These are phyloP conservation scores for Aegilops sharonensis DNA, from an alignment of 176 grass and related monocot genomes.

Conservation along the genomic window DNA sequence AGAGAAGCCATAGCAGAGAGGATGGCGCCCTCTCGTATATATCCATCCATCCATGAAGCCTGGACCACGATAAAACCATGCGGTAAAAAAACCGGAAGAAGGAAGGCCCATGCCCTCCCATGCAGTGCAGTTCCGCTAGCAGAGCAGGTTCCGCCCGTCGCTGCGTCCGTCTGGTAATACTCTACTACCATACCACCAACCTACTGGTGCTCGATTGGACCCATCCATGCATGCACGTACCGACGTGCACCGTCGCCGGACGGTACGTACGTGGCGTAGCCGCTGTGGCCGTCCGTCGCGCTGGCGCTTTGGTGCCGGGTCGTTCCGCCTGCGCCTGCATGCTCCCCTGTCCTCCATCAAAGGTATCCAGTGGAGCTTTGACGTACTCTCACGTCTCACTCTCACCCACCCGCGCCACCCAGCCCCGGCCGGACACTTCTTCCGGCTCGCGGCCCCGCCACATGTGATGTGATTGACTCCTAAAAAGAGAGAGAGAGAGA, in stretches of 20 bases:
- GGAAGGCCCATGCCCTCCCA: too few species aligned
- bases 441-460: too few species aligned
- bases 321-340: neutral
- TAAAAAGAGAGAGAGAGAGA: neutral
- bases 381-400: too few species aligned
- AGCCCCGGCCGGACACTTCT: neutral
- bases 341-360: neutral
- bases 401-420: neutral
- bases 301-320: neutral
- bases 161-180: neutral
- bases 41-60: neutral
- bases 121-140: neutral
- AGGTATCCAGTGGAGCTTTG: neutral
- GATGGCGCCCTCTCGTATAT: neutral
- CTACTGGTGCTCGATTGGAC: neutral
- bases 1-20: neutral
- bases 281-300: neutral
- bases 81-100: neutral
- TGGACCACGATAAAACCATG: neutral
- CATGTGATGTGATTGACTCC: neutral
- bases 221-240: neutral
- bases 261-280: neutral
- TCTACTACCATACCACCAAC: neutral
- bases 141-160: neutral
- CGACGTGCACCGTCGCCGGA: too few species aligned